Base-by-base conservation (phyloP, 2,329 filamentous ascomycete species). In the Xylariaceae sp. region DNA sequence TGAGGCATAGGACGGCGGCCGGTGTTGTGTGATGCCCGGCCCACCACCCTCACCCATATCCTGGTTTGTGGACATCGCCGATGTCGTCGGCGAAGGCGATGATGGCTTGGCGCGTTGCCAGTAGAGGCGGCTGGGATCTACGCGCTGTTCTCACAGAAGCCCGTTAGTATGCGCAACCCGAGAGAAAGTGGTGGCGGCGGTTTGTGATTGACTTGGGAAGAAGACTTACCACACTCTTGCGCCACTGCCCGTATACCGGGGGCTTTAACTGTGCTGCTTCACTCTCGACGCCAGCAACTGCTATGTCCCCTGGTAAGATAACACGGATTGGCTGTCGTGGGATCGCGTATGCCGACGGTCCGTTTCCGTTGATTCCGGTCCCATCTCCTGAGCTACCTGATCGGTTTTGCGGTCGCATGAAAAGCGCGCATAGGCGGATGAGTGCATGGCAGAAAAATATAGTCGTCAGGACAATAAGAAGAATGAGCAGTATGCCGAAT, bases 161-260 rank as follows among this genome's bases (percentile, higher is more conserved):
- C 29, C 26, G 48, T 60, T 30, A 58, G 56, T 13, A 47, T 42
- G 13, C 21, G n/a, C 45, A 48, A n/a, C n/a, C 9, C 19, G 16
- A 22, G 12, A 19, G 6, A 18, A 18, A 42, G 30, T 18, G 9
- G 16, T 15, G 22, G 7, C 13, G 10, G 29, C 18, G 22, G n/a
- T 10, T 12, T 40, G 15, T 40, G 39, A 22, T 4, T 7, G 26
- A 18, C 22, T 13, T 32, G 19, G n/a, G 16, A n/a, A 34, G 34
- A 36, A 12, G 22, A 83, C 85, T 70, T 79, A 89, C 86, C 71
- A 94, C 88, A 65, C 87, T 92, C 69, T 86, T 85, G 49, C 89
- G 79, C 88, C 89, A 95, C 1, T 90, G 74, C 0, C 91, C 91
- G 67, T 96, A 96, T 2, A 89, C 89, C 0, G 92, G 91, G 3